Evolutionary conservation across 148 eudicot species (phyloP).

Genomic region (Diospyros kaki): DNA sequence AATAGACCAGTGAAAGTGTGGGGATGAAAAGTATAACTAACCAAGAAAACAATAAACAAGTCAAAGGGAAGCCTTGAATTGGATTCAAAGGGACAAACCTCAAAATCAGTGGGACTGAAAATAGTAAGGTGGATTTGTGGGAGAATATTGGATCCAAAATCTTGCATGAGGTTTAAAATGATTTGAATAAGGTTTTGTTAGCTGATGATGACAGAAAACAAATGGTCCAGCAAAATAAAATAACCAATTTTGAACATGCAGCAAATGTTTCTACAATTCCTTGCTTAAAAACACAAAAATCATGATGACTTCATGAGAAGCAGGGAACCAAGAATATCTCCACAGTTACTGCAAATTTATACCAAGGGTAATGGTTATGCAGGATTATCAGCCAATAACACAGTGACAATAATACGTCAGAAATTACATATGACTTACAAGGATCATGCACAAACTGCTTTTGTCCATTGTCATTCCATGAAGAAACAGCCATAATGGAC

Average conservation of each 20-base stretch:
- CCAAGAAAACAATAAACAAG: no score
- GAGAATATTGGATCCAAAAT: background rate
- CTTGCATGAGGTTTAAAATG: background rate
- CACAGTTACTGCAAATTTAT: background rate
- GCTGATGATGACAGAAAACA: background rate
- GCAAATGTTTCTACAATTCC: background rate
- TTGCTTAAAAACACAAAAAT: background rate
- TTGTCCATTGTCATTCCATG: constrained; percentile 99
- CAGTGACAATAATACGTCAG: background rate
- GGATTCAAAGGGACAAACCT: background rate
- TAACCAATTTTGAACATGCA: background rate
- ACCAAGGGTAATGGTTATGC: background rate
- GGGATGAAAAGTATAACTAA: no score
- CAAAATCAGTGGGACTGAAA: background rate
- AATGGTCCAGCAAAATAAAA: background rate
- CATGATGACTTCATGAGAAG: background rate
- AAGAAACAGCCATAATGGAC: constrained; percentile 96
- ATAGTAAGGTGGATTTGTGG: background rate
- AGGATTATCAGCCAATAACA: background rate
- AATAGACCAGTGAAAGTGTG: no score
- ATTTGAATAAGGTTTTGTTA: background rate
- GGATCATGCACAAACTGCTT: constrained; percentile 97
- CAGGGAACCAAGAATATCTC: background rate
- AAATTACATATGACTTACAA: constrained; percentile 49
- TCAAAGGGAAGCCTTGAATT: background rate